Evolutionary conservation across 2,329 filamentous ascomycete genomes (phyloP), one percentile per base, ranked within the genome.

Genomic region (Xylaria hypoxylon): DNA sequence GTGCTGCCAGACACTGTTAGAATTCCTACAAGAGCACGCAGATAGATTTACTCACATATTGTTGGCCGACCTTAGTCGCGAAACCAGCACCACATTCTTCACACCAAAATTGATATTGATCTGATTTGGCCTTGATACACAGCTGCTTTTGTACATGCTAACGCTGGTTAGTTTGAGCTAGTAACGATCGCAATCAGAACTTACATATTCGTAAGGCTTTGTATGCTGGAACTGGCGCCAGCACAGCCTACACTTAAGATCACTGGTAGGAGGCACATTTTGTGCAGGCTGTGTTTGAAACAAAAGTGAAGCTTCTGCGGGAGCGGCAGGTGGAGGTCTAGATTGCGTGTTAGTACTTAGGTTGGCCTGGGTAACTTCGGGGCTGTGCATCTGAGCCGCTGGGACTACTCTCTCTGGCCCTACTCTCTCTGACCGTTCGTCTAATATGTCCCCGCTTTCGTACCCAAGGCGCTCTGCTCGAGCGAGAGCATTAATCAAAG

Each of bases 401-500:
- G 73, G 72, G 2, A 83, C 79, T 19, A 82, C 79, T 28, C 75
- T 77, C 65, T 83, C 81, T 35, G 31, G 75, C n/a, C n/a, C 79
- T 19, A 82, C 79, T 28, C 75, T 77, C 65, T 83, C 81, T 35
- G 31, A 74, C 44, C 66, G 77, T 56, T 84, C 81, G 35, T 83
- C 80, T 13, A 86, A 77, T 2, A 85, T 78, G 60, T 88, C 86
- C 35, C 78, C 76, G 0, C 79, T 77, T 56, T 87, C 82, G 62
- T 88, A 89, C 2, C 87, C 87, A 0, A 89, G 80, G 2, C 87
- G 84, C 70, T 87, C 85, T 1, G 86, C 85, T 40, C 82, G 79
- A 1, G 86, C 86, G 22, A 89, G 79, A 15, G 85, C 84, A 64
- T 88, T 87, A 59, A 89, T 83, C 2, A 89, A 80, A 15, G 83